Evolutionary conservation across 805 yeast genomes (phyloP), one percentile per base, ranked within the genome.

Genomic region (Kodamaea nitidulidarum): DNA sequence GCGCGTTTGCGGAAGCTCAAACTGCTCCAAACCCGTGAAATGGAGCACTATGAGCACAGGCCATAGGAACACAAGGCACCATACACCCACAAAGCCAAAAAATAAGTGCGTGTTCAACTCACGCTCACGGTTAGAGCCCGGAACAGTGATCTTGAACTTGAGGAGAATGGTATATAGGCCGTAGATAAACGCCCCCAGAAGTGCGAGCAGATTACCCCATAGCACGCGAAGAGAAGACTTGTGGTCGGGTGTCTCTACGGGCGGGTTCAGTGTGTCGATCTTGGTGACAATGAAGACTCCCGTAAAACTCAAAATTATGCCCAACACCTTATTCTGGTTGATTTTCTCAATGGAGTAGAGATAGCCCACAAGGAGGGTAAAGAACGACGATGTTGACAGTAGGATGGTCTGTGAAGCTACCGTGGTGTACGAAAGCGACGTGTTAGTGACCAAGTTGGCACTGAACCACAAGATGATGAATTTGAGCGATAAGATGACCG

Each of bases 391-490:
- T 0, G 98, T 90, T 26, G 96, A 84, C 12, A 96, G 84, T 28
- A 93, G 63, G 16, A 93, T 91, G 2, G 98, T 93, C 53, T 95
- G 97, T 10, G 93, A 83, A 2, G 95, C 95, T 15, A 93, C 98
- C 9, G 90, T 81, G 0, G 98, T 93, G 60, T 83, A 93, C 16
- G 84, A 75, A 38, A 93, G 68, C 15, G 95, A 81, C 0, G 95
- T 87, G 61, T 93, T 93, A 22, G 93, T 88, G 40, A 86, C 82
- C 47, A 90, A 71, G 59, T 93, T 93, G 2, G 98, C 95, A 12
- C 80, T 44, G 56, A 87, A 93, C 98, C 98, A 93, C 31, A 93
- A 66, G 3, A 84, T 62, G 46, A 95, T 83, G 58, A 93, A 93
- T 63, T 88, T 86, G 10, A 82, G 71, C 45, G 96, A 81, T 32